Base-by-base conservation (phyloP, 2,329 filamentous ascomycete species). In the Botryotinia narcissicola region DNA sequence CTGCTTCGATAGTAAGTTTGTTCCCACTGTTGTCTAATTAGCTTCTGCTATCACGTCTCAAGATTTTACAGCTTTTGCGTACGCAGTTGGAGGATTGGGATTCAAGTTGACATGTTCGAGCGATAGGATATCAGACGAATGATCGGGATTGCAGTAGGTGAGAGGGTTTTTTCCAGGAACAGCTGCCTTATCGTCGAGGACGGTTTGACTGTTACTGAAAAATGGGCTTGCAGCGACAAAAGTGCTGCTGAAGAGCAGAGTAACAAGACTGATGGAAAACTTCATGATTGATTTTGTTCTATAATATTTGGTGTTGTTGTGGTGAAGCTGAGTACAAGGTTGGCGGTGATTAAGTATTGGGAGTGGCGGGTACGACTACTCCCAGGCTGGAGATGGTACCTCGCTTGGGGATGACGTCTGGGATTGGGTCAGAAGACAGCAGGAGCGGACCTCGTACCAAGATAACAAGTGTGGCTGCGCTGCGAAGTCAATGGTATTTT, bases 21-120 rank as follows among this genome's bases (percentile, higher is more conserved):
- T 90, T 78, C 79, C 95, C 96, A 81, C 96, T 98, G 78, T 76
- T 60, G 35, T 46, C 35, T 68, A 35, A 71, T 77, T 70, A 80
- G 79, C 77, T 76, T 79, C 70, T 74, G 22, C 6, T 60, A 5
- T 37, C 25, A 40, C 29, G 6, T n/a, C 32, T 20, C 32, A 42
- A 61, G 51, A 57, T 46, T 51, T 35, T 10, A 46, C 22, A 70
- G 37, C 29, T 25, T 44, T 61, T 37, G 88, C 92, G 80, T 90
- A 98, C 95, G 94, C 87, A 81, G 89, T 81, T 51, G 96, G 96
- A 74, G 95, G 96, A 83, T 98, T 98, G 22, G 96, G 96, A 51
- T 83, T 81, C 73, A 99, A 84, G 79, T 98, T 91, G 73, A 98
- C 94, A 64, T 88, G 88, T 76, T 94, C 86, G 79, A 99, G 94